Evolutionary conservation across 495 filamentous ascomycete genomes (phyloP).

Genomic region (Penicillium bialowiezense): DNA sequence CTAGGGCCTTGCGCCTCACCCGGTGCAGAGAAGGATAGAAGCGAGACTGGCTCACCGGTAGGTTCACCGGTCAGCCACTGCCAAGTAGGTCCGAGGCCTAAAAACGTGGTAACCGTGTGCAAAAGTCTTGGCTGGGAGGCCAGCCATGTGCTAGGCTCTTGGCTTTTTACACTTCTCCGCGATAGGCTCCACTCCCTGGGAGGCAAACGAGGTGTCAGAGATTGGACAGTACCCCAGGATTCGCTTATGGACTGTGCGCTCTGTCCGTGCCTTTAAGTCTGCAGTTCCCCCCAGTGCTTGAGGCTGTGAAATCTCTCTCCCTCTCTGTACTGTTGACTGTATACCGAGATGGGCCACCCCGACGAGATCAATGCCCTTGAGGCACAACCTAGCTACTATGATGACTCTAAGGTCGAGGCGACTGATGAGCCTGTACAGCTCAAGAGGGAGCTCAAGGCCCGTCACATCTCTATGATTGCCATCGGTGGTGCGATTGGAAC

Average conservation of each 20-base stretch:
- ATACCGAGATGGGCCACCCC: constrained; percentile 8
- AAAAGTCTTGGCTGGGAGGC: neutral
- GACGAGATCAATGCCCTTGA: constrained; percentile 11
- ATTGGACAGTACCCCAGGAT: constrained; percentile 1
- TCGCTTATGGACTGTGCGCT: constrained; percentile 7
- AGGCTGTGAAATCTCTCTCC: neutral
- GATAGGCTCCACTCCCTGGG: constrained; percentile 1
- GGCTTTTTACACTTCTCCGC: neutral
- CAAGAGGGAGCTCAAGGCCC: constrained; percentile 67
- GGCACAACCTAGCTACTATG: constrained; percentile 2
- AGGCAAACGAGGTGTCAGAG: constrained; percentile 4
- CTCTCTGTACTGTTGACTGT: neutral
- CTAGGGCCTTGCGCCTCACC: neutral
- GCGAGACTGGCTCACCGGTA: neutral
- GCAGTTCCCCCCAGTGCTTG: neutral
- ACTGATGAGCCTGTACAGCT: constrained; percentile 33
- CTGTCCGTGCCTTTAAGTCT: neutral
- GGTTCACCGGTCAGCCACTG: neutral
- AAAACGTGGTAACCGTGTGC: neutral
- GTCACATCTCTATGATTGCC: constrained; percentile 86
- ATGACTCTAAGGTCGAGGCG: neutral
- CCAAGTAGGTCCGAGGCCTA: neutral
- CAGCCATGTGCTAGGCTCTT: neutral
- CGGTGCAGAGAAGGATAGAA: neutral
- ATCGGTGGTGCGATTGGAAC: constrained; percentile 88